These are phyloP conservation scores for Stemphylium beticola DNA, from an alignment of 2,329 filamentous ascomycete species.

Conservation along the genomic window DNA sequence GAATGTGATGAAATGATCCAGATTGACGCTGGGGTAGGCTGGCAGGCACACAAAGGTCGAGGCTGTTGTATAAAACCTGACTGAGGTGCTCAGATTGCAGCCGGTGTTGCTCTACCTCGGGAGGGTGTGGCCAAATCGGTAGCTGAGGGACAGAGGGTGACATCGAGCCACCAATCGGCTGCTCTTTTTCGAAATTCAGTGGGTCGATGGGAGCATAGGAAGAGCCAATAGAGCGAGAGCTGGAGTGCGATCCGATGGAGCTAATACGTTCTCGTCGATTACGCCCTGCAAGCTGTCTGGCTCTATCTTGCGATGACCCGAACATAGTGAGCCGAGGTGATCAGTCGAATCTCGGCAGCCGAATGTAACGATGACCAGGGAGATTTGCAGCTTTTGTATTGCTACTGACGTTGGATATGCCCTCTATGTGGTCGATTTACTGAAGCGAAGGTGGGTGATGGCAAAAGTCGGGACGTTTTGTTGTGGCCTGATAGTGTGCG, in stretches of 20 bases:
- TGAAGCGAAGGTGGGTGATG: background rate
- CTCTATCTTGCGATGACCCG: conserved; percentile 43
- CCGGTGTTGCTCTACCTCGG: conserved; percentile 22
- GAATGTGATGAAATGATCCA: background rate
- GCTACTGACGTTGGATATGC: background rate
- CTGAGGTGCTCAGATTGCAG: conserved; percentile 34
- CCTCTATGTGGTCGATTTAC: conserved; percentile 4
- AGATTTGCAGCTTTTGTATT: background rate
- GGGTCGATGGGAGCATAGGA: conserved; percentile 6
- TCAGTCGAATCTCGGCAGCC: background rate
- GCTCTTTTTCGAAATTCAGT: background rate
- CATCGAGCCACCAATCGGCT: background rate
- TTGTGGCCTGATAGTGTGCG: background rate
- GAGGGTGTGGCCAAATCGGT: background rate
- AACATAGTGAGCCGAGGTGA: conserved; percentile 32
- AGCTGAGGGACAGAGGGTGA: conserved; percentile 4
- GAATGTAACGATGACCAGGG: background rate
- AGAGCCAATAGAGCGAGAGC: conserved; percentile 22
- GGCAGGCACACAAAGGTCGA: background rate
- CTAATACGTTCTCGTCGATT: conserved; percentile 34
- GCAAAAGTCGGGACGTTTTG: conserved; percentile 13
- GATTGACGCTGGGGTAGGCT: conserved; percentile 7
- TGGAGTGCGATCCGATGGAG: conserved; percentile 27
- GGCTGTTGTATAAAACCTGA: conserved; percentile 29
- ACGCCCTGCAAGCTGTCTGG: conserved; percentile 44